Conservation (phyloP, 441 rosid genomes). For the Adansonia madagascariensis region DNA sequence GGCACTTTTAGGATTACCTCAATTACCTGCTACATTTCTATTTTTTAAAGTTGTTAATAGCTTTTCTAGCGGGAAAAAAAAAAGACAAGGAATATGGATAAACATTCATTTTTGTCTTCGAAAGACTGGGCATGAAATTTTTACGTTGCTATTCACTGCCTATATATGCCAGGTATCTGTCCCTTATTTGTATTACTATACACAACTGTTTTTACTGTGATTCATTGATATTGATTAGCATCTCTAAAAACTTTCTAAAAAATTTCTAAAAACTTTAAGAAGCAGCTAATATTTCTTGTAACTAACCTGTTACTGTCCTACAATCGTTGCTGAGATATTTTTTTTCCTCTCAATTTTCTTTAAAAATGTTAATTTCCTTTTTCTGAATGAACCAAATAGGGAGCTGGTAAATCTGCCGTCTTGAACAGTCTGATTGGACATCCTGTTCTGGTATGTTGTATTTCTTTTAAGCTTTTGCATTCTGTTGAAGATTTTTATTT, state of each 20-base stretch:
- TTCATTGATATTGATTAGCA: background rate
- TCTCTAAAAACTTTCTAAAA: background rate
- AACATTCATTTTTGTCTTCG: background rate
- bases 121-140: background rate
- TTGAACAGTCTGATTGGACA: conserved; percentile 92
- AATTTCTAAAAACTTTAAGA: background rate
- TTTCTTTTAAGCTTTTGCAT: conserved; percentile 25
- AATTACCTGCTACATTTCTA: conserved; percentile 5
- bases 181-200: background rate
- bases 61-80: background rate
- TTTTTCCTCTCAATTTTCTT: background rate
- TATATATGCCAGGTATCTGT: background rate
- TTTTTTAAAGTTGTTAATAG: background rate
- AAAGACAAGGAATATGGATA: background rate
- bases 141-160: background rate
- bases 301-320: background rate
- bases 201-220: background rate
- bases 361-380: conserved; percentile 6
- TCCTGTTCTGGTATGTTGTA: conserved; percentile 77
- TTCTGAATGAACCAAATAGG: conserved; percentile 47
- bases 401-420: conserved; percentile 95
- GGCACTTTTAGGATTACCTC: background rate
- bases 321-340: background rate
- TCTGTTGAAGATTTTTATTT: conserved; percentile 25
- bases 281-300: background rate